Conservation (phyloP, 2,329 filamentous ascomycete species). For the Neoarthrinium moseri region DNA sequence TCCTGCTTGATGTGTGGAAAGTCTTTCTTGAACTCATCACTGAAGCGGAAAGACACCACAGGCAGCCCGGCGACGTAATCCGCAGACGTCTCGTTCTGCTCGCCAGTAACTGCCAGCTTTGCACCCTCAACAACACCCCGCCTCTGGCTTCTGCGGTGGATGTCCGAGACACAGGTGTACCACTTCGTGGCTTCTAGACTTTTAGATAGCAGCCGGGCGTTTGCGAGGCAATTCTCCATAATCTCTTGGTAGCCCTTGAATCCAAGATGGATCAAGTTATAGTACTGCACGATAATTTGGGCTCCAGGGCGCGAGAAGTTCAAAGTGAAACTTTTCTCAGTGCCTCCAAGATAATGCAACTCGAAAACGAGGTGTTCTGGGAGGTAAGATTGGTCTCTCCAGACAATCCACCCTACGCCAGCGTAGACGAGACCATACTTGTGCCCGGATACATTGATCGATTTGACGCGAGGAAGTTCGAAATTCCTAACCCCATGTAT, state of each 20-base stretch:
- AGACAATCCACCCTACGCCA: slow-evolving; percentile 56
- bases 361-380: slow-evolving; percentile 70
- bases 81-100: slow-evolving; percentile 49
- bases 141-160: slow-evolving; percentile 55
- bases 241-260: slow-evolving; percentile 63
- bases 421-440: slow-evolving; percentile 60
- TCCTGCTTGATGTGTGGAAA: slow-evolving; percentile 66
- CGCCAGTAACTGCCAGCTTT: slow-evolving; percentile 31
- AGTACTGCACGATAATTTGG: slow-evolving; percentile 71
- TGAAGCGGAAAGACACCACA: slow-evolving; percentile 66
- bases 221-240: slow-evolving; percentile 65
- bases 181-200: slow-evolving; percentile 64
- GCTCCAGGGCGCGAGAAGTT: slow-evolving; percentile 72
- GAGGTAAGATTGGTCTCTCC: slow-evolving; percentile 63
- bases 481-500: slow-evolving; percentile 46
- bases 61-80: slow-evolving; percentile 65
- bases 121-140: slow-evolving; percentile 28
- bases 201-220: slow-evolving; percentile 63
- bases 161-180: slow-evolving; percentile 65
- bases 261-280: slow-evolving; percentile 70
- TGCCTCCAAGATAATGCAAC: slow-evolving; percentile 69
- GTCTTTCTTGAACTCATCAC: slow-evolving; percentile 57
- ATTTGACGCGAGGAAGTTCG: slow-evolving; percentile 59
- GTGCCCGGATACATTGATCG: slow-evolving; percentile 64
- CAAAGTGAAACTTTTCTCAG: slow-evolving; percentile 67